phyloP scores from a whole-genome alignment of 2,329 filamentous ascomycete genomes.

The Microdochium nivale region DNA sequence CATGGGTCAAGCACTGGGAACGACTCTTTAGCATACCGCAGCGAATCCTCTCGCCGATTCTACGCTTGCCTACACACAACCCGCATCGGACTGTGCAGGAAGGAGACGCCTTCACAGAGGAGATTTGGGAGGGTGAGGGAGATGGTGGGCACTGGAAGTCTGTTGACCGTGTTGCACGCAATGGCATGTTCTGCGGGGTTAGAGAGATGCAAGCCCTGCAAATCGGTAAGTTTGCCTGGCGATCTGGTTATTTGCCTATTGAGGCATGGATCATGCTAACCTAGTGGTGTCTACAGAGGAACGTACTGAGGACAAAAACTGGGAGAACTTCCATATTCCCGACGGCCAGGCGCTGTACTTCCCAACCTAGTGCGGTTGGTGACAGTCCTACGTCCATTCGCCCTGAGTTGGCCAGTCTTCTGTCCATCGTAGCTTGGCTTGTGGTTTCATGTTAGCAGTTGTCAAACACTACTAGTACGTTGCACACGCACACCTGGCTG shows the following conservation, averaged over 20 bases:
- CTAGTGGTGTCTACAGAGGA: constrained; percentile 6
- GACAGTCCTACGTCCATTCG: background rate
- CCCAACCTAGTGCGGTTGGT: constrained; percentile 5
- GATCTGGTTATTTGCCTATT: background rate
- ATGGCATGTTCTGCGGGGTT: constrained; percentile 47
- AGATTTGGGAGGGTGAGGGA: constrained; percentile 34
- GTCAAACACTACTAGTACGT: no score
- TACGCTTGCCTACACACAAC: constrained; percentile 50
- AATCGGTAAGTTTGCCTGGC: constrained; percentile 5
- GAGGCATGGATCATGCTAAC: background rate
- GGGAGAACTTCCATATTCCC: constrained; percentile 24
- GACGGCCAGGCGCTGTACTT: constrained; percentile 22
- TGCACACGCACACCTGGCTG: no score
- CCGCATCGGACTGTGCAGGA: constrained; percentile 49
- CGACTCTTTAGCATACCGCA: constrained; percentile 53
- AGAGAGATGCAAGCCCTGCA: constrained; percentile 35
- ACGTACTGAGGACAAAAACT: constrained; percentile 22
- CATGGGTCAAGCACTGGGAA: constrained; percentile 55
- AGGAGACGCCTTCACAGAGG: constrained; percentile 44
- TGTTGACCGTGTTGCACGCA: constrained; percentile 33
- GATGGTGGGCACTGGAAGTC: constrained; percentile 28
- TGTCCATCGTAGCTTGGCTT: no score
- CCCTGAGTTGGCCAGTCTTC: background rate
- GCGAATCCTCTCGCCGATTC: constrained; percentile 44
- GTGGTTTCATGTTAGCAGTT: no score